Evolutionary conservation across 768 basidiomycete genomes (phyloP).

Genomic region (Naganishia antarctica): DNA sequence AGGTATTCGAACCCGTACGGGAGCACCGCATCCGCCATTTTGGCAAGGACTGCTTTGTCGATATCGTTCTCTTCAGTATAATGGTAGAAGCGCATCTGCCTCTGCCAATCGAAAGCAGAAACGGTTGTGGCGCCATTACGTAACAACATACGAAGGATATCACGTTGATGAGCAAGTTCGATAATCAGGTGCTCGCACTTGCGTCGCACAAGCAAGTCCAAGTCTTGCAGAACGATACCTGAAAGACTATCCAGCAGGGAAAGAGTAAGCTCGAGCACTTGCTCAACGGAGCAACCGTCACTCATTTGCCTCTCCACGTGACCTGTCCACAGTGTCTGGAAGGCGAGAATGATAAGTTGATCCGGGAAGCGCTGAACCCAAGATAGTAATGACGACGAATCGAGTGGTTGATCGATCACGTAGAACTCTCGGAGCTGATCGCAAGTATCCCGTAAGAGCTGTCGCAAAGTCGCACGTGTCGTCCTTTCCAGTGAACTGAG

Average conservation of each 20-base stretch:
- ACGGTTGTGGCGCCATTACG: conserved; percentile 61
- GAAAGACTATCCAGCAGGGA: conserved; percentile 91
- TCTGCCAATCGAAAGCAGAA: conserved; percentile 83
- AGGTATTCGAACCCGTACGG: conserved; percentile 99
- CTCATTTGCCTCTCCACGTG: conserved; percentile 55
- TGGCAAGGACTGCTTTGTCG: conserved; percentile 71
- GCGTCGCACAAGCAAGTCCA: conserved; percentile 81
- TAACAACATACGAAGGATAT: conserved; percentile 78
- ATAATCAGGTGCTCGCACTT: conserved; percentile 99
- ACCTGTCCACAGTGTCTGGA: conserved; percentile 90
- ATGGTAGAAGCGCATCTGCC: conserved; percentile 97
- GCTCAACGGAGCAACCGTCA: conserved; percentile 57
- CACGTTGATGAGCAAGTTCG: conserved; percentile 94
- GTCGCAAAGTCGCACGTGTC: conserved; percentile 85
- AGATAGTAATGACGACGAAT: conserved; percentile 64
- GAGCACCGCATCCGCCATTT: conserved; percentile 84
- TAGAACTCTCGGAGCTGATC: conserved; percentile 76
- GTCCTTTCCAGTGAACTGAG: conserved; percentile 81
- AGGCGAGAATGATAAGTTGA: conserved; percentile 88
- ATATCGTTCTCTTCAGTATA: conserved; percentile 67
- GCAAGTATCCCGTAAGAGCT: conserved; percentile 72
- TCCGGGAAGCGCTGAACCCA: conserved; percentile 96
- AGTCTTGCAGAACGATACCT: conserved; percentile 87
- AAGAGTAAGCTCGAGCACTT: conserved; percentile 66
- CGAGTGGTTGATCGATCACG: conserved; percentile 59